phyloP scores from a whole-genome alignment of 148 eudicot species.

The Rhododendron mucronatum region DNA sequence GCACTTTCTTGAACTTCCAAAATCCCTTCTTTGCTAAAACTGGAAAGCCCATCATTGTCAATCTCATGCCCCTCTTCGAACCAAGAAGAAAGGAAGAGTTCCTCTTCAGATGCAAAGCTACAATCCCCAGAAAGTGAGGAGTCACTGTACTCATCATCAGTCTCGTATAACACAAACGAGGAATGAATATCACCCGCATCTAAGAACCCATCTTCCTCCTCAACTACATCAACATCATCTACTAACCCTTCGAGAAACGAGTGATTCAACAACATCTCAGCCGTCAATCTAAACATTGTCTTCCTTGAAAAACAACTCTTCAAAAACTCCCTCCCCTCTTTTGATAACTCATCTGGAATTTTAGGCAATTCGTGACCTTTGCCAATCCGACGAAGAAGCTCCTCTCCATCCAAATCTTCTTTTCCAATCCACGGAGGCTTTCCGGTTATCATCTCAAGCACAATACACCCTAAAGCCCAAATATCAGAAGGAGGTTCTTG shows the following conservation, averaged over 20 bases:
- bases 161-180: conserved; percentile 8
- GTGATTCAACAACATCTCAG: conserved; percentile 40
- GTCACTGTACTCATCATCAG: conserved; percentile 26
- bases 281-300: conserved; percentile 31
- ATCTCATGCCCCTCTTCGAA: conserved; percentile 13
- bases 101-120: conserved; percentile 16
- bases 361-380: conserved; percentile 14
- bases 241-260: conserved; percentile 22
- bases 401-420: conserved; percentile 17
- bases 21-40: conserved; percentile 15
- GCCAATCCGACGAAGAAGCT: conserved; percentile 20
- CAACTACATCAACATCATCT: background rate
- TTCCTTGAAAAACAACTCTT: conserved; percentile 40
- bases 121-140: conserved; percentile 16
- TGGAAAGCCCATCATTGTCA: conserved; percentile 3
- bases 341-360: conserved; percentile 23
- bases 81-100: conserved; percentile 1
- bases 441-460: conserved; percentile 49
- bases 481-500: conserved; percentile 41
- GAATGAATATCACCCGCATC: background rate
- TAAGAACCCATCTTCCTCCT: background rate
- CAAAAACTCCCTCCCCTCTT: conserved; percentile 30
- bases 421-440: conserved; percentile 28
- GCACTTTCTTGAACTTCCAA: conserved; percentile 9
- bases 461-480: conserved; percentile 50